Base-by-base conservation (phyloP, 768 basidiomycete genomes). In the Xanthoconium purpureum region DNA sequence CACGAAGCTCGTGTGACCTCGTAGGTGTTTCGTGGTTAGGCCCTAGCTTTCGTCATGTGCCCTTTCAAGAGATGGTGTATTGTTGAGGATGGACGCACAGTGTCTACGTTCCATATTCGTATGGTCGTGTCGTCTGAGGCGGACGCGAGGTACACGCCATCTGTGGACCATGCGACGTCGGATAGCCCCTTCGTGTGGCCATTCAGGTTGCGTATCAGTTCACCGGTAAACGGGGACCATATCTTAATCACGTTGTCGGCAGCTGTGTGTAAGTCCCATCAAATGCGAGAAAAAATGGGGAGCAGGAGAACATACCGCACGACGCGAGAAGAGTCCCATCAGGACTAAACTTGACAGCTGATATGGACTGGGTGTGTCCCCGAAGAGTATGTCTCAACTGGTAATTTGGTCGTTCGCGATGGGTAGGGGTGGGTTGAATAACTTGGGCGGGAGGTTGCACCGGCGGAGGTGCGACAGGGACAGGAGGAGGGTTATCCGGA, bases 111-210 rank as follows among this genome's bases (percentile, higher is more conserved):
- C 94, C 94, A 95, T 75, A 95, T 87, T 33, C 90, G 81, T 62
- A 95, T 83, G 3, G 89, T 93, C 3, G 84, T 85, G 68, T 98
- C 96, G 70, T 98, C 96, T 3, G 92, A 95, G 0, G 91, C 94
- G 30, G 92, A 94, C 0, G 95, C 94, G 29, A 98, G 78, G 71
- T 85, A 85, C 20, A 79, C 74, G 62, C 88, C 88, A 69, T 97
- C 89, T 11, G 86, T 78, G 8, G 94, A 91, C 89, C 94, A 95
- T 1, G 92, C 79, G 50, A 98, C 79, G 68, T 96, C 92, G 30
- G 92, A 94, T 37, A 97, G 78, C 1, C 96, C 96, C 69, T 84
- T 80, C 4, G 86, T 82, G 65, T 93, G 90, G 3, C 90, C 89
- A 46, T 74, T 80, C 29, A 92, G 74, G 64, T 89, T 89, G 49